These are phyloP conservation scores for Trichoderma hamatum DNA, from an alignment of 2,329 filamentous ascomycete species.

Conservation along the genomic window DNA sequence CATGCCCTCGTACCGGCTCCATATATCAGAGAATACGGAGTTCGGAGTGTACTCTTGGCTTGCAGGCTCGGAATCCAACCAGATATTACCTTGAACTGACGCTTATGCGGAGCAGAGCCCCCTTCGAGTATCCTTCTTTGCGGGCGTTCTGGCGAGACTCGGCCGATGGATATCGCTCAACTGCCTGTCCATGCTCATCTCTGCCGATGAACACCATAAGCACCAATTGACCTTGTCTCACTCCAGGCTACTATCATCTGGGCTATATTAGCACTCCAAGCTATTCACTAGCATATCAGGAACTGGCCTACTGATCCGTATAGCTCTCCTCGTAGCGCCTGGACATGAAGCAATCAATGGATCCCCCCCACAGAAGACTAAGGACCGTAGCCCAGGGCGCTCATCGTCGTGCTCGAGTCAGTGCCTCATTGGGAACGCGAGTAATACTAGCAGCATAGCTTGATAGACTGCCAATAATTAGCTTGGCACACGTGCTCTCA, in stretches of 20 bases:
- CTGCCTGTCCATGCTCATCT: background rate
- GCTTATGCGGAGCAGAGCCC: conserved; percentile 16
- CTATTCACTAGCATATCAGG: conserved; percentile 12
- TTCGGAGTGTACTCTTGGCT: conserved; percentile 1
- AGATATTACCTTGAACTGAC: background rate
- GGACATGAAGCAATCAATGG: conserved; percentile 7
- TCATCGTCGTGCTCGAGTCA: conserved; percentile 6
- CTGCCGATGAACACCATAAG: conserved; percentile 13
- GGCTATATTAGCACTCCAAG: conserved; percentile 7
- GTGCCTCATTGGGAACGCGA: conserved; percentile 8
- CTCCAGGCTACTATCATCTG: background rate
- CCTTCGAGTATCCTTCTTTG: background rate
- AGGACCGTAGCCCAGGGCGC: conserved; percentile 3
- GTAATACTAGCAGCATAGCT: conserved; percentile 1
- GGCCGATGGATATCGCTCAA: background rate
- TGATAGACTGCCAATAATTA: background rate
- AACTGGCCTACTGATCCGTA: background rate
- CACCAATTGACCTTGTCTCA: conserved; percentile 18
- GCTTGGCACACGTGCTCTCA: conserved; percentile 3
- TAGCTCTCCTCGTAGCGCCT: background rate
- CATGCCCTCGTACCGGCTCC: conserved; percentile 1
- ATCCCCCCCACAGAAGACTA: conserved; percentile 16
- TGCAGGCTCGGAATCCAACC: background rate
- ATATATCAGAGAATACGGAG: conserved; percentile 2
- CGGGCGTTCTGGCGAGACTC: conserved; percentile 17